Percentiles rank a stretch among this genome's conserved stretches.
Evolutionary conservation across 106 monocot genomes (phyloP).

Genomic region (Dendrobium huoshanense): DNA sequence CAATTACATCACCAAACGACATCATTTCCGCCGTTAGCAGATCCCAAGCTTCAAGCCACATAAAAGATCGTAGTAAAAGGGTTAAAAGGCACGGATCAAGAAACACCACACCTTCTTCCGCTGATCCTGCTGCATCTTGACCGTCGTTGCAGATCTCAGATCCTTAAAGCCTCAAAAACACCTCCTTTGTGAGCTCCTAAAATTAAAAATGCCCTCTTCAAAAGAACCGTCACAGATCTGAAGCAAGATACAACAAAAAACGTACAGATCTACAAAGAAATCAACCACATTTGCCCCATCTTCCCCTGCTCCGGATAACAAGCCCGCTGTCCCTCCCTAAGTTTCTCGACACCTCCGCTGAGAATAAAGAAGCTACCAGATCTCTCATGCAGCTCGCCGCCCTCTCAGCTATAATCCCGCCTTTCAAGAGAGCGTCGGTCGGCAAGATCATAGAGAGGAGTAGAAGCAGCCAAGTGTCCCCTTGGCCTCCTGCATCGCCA

Average conservation of each 20-base stretch:
- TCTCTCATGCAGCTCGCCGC: slow-evolving; percentile 14
- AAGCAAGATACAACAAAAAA: neutral
- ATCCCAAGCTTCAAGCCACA: neutral
- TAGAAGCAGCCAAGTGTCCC: slow-evolving; percentile 3
- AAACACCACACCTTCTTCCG: slow-evolving; percentile 16
- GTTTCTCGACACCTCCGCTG: neutral
- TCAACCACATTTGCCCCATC: slow-evolving; percentile 43
- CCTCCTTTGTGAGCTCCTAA: neutral
- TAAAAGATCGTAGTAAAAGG: neutral
- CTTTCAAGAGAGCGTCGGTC: neutral
- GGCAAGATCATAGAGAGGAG: slow-evolving; percentile 18
- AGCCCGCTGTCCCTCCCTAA: slow-evolving; percentile 18
- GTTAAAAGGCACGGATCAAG: neutral
- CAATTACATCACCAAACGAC: neutral
- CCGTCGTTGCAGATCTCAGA: neutral
- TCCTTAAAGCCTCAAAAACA: neutral
- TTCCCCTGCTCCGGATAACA: slow-evolving; percentile 23
- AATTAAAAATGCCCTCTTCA: neutral
- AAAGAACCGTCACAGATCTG: neutral
- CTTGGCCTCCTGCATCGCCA: slow-evolving; percentile 1
- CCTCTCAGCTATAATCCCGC: neutral
- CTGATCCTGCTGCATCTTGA: slow-evolving; percentile 22
- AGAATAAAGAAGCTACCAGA: slow-evolving; percentile 8
- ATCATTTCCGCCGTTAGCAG: neutral
- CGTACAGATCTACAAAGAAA: slow-evolving; percentile 2